phyloP scores from a whole-genome alignment of 305 asterid species.

The Solanum aculeatissimum region DNA sequence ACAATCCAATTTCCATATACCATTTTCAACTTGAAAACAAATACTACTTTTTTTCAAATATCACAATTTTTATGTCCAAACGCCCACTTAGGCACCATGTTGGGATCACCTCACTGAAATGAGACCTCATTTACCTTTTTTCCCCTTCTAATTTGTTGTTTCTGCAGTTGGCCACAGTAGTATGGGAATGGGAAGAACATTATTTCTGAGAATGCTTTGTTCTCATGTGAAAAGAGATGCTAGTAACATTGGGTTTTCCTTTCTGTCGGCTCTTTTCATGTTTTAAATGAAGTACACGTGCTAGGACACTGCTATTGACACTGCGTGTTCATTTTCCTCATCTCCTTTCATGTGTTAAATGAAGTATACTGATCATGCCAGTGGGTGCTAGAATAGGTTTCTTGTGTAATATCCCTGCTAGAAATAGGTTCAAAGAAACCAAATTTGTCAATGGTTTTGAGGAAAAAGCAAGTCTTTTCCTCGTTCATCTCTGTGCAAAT shows the following conservation, averaged over 20 bases:
- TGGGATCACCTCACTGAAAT: not conserved
- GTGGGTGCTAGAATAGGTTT: not conserved
- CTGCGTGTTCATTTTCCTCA: not conserved
- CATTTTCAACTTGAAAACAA: no score
- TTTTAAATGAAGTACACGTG: not conserved
- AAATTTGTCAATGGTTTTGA: not conserved
- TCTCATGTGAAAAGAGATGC: not conserved
- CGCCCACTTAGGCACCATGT: not conserved
- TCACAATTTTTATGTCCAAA: no score
- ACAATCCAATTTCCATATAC: no score
- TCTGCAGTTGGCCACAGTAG: not conserved
- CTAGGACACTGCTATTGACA: not conserved
- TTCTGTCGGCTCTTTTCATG: not conserved
- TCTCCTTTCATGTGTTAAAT: not conserved
- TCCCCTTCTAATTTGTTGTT: not conserved
- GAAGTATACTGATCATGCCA: not conserved
- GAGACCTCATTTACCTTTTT: not conserved
- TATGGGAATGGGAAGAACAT: not conserved
- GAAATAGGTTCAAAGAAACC: not conserved
- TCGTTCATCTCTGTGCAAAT: not conserved
- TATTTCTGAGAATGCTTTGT: not conserved
- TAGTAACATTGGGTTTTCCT: not conserved
- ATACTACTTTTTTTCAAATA: no score
- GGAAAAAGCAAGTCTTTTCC: not conserved
- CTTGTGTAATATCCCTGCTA: not conserved